Conservation (phyloP, 257 asterid species). For the Fraxinus quadrangulata region DNA sequence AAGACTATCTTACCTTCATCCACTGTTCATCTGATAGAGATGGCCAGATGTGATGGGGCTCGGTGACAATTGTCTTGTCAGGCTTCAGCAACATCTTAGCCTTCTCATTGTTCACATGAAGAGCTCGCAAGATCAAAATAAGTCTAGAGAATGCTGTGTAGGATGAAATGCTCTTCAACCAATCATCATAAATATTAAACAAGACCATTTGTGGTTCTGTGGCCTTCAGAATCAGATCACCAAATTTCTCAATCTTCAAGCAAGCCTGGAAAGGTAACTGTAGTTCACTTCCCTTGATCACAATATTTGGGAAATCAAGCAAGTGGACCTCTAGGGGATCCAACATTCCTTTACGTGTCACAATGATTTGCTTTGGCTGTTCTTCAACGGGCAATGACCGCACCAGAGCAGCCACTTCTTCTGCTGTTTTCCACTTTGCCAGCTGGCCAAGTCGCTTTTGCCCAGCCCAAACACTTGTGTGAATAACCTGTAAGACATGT, state of each 20-base stretch:
- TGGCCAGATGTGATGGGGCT: constrained; percentile 99
- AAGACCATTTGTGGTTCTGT: constrained; percentile 98
- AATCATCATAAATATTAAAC: constrained; percentile 96
- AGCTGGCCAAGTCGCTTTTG: constrained; percentile 98
- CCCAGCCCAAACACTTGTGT: constrained; percentile 99
- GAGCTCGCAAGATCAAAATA: constrained; percentile 87
- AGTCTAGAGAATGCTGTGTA: constrained; percentile 98
- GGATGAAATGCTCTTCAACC: constrained; percentile 94
- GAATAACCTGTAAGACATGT: constrained; percentile 69
- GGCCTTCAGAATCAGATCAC: constrained; percentile 95
- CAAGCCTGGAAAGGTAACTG: constrained; percentile 99
- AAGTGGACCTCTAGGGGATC: constrained; percentile 98
- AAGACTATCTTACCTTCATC: constrained; percentile 69
- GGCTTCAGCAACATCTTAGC: constrained; percentile 99
- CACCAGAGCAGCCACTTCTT: constrained; percentile 98
- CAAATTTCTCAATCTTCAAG: constrained; percentile 97
- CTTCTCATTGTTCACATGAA: constrained; percentile 92
- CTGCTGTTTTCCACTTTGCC: constrained; percentile 99
- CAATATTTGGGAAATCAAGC: constrained; percentile 97
- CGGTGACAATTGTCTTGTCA: constrained; percentile 90
- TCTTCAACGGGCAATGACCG: constrained; percentile 97
- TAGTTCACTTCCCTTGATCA: constrained; percentile 99
- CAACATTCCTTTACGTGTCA: constrained; percentile 98
- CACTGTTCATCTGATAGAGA: constrained; percentile 92
- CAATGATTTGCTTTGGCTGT: constrained; percentile 96